Evolutionary conservation across 2,329 filamentous ascomycete genomes (phyloP).

Genomic region (Penicillium brasilianum): DNA sequence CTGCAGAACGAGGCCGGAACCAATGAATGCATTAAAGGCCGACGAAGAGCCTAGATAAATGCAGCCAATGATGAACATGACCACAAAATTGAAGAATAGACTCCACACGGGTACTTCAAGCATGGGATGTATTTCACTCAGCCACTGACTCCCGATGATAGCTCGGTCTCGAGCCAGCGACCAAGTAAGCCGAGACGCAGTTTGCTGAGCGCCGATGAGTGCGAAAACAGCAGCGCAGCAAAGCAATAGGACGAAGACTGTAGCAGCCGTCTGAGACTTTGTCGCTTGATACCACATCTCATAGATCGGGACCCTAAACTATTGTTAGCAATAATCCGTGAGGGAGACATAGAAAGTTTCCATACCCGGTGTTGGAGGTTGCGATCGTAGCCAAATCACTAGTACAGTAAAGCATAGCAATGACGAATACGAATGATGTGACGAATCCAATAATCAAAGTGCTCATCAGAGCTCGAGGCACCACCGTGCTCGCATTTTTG

Average conservation of each 20-base stretch:
- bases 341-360: neutral
- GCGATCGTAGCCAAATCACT: neutral
- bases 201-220: conserved; percentile 29
- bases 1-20: neutral
- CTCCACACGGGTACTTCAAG: conserved; percentile 1
- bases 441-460: neutral
- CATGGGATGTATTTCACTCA: neutral
- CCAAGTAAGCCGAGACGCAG: conserved; percentile 36
- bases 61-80: conserved; percentile 3
- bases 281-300: conserved; percentile 5
- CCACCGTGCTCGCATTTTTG: neutral
- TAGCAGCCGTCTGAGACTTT: neutral
- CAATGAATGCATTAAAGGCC: neutral
- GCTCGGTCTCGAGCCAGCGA: conserved; percentile 29
- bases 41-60: neutral
- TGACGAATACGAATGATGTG: neutral
- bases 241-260: neutral
- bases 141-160: conserved; percentile 6
- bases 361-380: neutral
- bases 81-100: neutral
- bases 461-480: neutral
- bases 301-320: neutral
- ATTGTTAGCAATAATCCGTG: neutral
- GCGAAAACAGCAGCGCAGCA: conserved; percentile 17
- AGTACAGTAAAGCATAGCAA: neutral